Evolutionary conservation across 2,329 filamentous ascomycete species (phyloP).

Genomic region (Talaromyces atroroseus): DNA sequence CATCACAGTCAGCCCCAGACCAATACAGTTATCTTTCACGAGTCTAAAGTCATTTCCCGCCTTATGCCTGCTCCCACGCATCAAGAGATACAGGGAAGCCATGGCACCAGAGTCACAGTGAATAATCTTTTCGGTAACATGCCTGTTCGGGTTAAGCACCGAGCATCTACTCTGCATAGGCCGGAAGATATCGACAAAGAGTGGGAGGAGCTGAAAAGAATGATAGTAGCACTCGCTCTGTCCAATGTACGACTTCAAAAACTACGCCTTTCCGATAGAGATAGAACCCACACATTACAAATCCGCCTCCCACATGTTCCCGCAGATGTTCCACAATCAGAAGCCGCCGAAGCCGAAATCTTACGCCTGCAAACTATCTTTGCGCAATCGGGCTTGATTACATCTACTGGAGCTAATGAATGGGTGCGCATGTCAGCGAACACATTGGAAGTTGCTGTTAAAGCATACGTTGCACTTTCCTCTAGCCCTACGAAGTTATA

Average conservation of each 20-base stretch:
- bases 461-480: constrained; percentile 64
- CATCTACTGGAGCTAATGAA: constrained; percentile 45
- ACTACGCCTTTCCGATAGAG: constrained; percentile 54
- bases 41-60: constrained; percentile 60
- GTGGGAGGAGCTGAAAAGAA: constrained; percentile 59
- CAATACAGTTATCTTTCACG: constrained; percentile 64
- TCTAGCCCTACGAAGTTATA: constrained; percentile 66
- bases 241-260: constrained; percentile 57
- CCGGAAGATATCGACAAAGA: constrained; percentile 53
- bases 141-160: constrained; percentile 82
- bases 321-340: constrained; percentile 18
- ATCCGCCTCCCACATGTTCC: constrained; percentile 19
- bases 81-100: constrained; percentile 51
- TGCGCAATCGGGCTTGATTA: constrained; percentile 59
- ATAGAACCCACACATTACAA: constrained; percentile 33
- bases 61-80: constrained; percentile 56
- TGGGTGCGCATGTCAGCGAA: constrained; percentile 71
- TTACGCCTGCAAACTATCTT: constrained; percentile 43
- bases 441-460: constrained; percentile 56
- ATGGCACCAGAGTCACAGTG: constrained; percentile 72
- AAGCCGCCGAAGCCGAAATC: constrained; percentile 34
- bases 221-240: constrained; percentile 61
- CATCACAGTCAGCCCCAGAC: constrained; percentile 47
- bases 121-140: constrained; percentile 82
- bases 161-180: constrained; percentile 52